A percentile compares a stretch with the other conserved stretches of the same genome.
Evolutionary conservation across 2,329 filamentous ascomycete genomes (phyloP).

Genomic region (Fusarium burgessii): DNA sequence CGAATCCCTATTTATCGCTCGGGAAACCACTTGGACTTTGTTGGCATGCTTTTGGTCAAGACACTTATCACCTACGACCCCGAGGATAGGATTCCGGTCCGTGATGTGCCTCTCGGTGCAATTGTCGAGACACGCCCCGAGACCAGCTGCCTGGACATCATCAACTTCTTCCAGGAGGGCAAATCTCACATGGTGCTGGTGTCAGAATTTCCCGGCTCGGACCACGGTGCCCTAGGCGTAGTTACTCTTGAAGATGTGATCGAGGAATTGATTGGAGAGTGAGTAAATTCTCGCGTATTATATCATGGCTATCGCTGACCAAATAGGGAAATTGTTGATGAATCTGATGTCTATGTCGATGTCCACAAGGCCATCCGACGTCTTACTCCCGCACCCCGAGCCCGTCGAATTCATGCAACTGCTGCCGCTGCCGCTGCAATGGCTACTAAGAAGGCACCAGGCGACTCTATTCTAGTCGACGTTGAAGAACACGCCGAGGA

Average conservation of each 20-base stretch:
- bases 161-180: slow-evolving; percentile 99
- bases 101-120: slow-evolving; percentile 92
- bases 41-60: slow-evolving; percentile 98
- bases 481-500: slow-evolving; percentile 59
- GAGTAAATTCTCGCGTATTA: slow-evolving; percentile 54
- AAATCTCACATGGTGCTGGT: slow-evolving; percentile 99
- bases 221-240: slow-evolving; percentile 90
- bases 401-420: slow-evolving; percentile 63
- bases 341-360: slow-evolving; percentile 98
- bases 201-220: slow-evolving; percentile 88
- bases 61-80: slow-evolving; percentile 99
- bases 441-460: slow-evolving; percentile 49
- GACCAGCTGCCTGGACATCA: slow-evolving; percentile 96
- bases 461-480: slow-evolving; percentile 50
- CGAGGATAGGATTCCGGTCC: slow-evolving; percentile 87
- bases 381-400: slow-evolving; percentile 84
- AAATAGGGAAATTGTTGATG: slow-evolving; percentile 92
- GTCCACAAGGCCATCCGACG: slow-evolving; percentile 98
- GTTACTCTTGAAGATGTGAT: slow-evolving; percentile 98
- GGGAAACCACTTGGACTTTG: slow-evolving; percentile 86
- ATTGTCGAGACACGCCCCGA: slow-evolving; percentile 94
- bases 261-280: slow-evolving; percentile 98
- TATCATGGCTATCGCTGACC: slow-evolving; percentile 24
- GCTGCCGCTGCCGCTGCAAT: slow-evolving; percentile 48
- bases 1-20: slow-evolving; percentile 93